Percentiles rank a stretch among this genome's conserved stretches.
Conservation (phyloP, 345 rosid genomes). For the Citrus australasica region DNA sequence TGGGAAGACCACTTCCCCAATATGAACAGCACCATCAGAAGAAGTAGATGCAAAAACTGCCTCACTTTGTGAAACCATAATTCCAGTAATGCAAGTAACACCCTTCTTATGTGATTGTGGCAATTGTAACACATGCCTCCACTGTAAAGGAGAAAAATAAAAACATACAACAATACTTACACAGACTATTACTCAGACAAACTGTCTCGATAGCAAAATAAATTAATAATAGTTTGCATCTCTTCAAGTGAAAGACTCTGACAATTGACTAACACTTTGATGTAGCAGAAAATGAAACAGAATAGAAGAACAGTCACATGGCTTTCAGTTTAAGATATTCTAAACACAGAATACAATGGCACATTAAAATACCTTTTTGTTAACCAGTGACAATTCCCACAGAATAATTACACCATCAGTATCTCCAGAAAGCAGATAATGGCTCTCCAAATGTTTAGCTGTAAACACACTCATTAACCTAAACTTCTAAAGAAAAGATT, state of each 20-base stretch:
- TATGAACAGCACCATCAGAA: constrained; percentile 66
- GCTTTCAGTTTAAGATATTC: not conserved
- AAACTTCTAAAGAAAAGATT: not conserved
- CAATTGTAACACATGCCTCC: constrained; percentile 64
- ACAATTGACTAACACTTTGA: not conserved
- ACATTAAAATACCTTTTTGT: constrained; percentile 42
- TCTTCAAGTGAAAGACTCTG: not conserved
- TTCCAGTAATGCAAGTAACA: constrained; percentile 72
- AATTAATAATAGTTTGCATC: not conserved
- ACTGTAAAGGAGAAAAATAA: constrained; percentile 36
- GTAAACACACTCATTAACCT: constrained; percentile 4
- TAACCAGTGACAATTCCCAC: constrained; percentile 66
- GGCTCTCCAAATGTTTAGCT: constrained; percentile 59
- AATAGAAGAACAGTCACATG: not conserved
- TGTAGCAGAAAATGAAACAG: not conserved
- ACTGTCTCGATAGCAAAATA: not conserved
- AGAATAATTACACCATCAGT: constrained; percentile 61
- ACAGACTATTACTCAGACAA: not conserved
- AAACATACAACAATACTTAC: not conserved
- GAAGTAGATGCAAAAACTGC: constrained; percentile 79
- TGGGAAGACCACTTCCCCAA: constrained; percentile 66
- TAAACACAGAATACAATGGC: not conserved
- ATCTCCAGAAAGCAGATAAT: constrained; percentile 86
- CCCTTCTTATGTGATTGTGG: constrained; percentile 88
- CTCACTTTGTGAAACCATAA: constrained; percentile 55